A percentile compares a stretch with the other conserved stretches of the same genome.
These are phyloP conservation scores for Phaseolus coccineus DNA, from an alignment of 331 rosid genomes.

Conservation along the genomic window DNA sequence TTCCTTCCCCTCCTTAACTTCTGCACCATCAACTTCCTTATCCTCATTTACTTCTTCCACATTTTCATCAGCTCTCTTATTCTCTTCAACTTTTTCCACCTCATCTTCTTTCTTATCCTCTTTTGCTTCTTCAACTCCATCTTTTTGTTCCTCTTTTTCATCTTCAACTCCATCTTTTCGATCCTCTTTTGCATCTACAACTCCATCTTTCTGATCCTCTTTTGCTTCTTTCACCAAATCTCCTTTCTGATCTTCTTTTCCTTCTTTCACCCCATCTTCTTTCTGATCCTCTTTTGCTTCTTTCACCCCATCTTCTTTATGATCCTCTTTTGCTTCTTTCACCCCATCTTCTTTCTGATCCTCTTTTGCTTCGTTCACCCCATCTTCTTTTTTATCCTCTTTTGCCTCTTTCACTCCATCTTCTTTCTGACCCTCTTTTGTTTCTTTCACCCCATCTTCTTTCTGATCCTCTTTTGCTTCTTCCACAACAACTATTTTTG, in stretches of 20 bases:
- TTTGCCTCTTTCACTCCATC: constrained; percentile 9
- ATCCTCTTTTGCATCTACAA: constrained; percentile 38
- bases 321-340: too few species aligned
- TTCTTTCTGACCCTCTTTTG: constrained; percentile 18
- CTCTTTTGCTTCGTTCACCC: too few species aligned
- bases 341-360: too few species aligned
- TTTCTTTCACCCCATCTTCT: too few species aligned
- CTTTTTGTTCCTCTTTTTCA: constrained; percentile 45
- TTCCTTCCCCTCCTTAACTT: constrained; percentile 46
- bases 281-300: constrained; percentile 1
- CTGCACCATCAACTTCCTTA: constrained; percentile 38
- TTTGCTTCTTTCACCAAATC: neutral
- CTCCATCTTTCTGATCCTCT: constrained; percentile 42
- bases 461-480: too few species aligned
- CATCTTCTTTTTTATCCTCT: constrained; percentile 44
- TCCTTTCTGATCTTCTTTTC: neutral
- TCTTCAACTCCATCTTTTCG: constrained; percentile 34
- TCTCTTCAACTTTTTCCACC: neutral
- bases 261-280: constrained; percentile 22
- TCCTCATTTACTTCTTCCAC: constrained; percentile 32
- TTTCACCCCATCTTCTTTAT: too few species aligned
- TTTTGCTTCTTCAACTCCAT: constrained; percentile 7
- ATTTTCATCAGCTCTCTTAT: neutral
- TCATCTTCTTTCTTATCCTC: constrained; percentile 48
- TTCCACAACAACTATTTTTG: constrained; percentile 17